Base-by-base conservation (phyloP, 306 rosid species). In the Cucurbita moschata region DNA sequence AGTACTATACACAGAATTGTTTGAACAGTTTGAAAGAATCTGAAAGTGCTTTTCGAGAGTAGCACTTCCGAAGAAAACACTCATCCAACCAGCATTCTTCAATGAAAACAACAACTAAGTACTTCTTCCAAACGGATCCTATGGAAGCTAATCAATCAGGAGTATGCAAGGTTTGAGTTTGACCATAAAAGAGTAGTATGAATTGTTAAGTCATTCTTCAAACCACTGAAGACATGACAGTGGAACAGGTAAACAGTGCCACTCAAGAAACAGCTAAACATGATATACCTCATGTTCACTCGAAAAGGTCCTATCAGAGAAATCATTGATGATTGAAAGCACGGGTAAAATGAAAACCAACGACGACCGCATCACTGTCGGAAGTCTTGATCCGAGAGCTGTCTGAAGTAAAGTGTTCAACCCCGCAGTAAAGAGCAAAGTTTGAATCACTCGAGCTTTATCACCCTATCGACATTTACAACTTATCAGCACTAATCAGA, bases 371-470 rank as follows among this genome's bases (percentile, higher is more conserved):
- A 95, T 91, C 70, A 91, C 95, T 0, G 85, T 75, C 18, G 99
- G 99, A 72, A 95, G 99, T 83, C 99, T 89, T 0, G 99, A 84
- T 10, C 99, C 99, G 26, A 95, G 16, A 74, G 75, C 61, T 3
- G 97, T 86, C 75, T 91, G 99, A 76, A 91, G 79, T 74, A 95
- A 78, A 13, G 99, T 95, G 89, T 88, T 95, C 68, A 91, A 21
- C 57, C 82, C 99, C 35, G 97, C 77, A 95, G 88, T 88, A 71
- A 91, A 85, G 76, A 95, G 83, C 89, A 91, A 72, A 4, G 96
- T 75, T 73, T 95, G 96, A 76, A 95, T 88, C 78, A 95, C 99
- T 0, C 96, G 87, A 16, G 99, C 99, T 81, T 88, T 91, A 81
- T 95, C 99, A 26, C 89, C 87, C 99, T 95, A 61, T 42, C 74